These are phyloP conservation scores for Funneliformis mosseae DNA, from an alignment of 192 early-diverging fungal species.

Conservation along the genomic window DNA sequence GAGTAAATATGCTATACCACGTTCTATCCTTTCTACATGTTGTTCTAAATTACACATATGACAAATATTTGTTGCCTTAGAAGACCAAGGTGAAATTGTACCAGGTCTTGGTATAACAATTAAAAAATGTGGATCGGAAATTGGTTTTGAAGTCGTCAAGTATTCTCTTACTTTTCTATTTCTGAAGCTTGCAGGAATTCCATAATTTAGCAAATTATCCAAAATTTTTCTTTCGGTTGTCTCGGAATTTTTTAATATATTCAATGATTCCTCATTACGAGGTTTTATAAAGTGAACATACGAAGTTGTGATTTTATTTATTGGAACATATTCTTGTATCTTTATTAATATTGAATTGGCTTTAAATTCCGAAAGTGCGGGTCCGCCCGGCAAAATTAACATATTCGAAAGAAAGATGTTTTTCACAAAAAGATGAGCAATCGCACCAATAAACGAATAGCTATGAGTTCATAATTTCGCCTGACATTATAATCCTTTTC, in stretches of 20 bases:
- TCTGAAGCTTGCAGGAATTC: slow-evolving; percentile 36
- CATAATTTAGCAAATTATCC: slow-evolving; percentile 52
- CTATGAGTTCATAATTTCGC: too few species aligned
- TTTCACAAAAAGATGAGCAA: too few species aligned
- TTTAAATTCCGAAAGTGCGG: slow-evolving; percentile 80
- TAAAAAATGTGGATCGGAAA: slow-evolving; percentile 50
- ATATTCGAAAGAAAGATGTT: slow-evolving; percentile 43
- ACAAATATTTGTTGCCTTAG: slow-evolving; percentile 99
- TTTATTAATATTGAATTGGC: slow-evolving; percentile 58
- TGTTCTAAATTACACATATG: slow-evolving; percentile 81
- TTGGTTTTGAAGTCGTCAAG: slow-evolving; percentile 5
- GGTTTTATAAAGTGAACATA: slow-evolving; percentile 80
- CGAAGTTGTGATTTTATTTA: slow-evolving; percentile 62
- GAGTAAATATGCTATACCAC: slow-evolving; percentile 79
- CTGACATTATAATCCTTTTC: too few species aligned
- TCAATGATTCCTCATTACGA: slow-evolving; percentile 39
- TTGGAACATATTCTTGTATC: slow-evolving; percentile 58
- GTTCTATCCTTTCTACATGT: slow-evolving; percentile 83
- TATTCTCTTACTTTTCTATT: not conserved
- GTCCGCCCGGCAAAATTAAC: slow-evolving; percentile 85
- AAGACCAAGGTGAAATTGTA: slow-evolving; percentile 99
- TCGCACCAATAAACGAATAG: too few species aligned
- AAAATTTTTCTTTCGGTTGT: slow-evolving; percentile 49
- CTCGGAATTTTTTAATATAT: slow-evolving; percentile 42
- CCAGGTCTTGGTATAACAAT: slow-evolving; percentile 89